phyloP scores from a whole-genome alignment of 2,329 filamentous ascomycete genomes.

The Fusarium sp. region DNA sequence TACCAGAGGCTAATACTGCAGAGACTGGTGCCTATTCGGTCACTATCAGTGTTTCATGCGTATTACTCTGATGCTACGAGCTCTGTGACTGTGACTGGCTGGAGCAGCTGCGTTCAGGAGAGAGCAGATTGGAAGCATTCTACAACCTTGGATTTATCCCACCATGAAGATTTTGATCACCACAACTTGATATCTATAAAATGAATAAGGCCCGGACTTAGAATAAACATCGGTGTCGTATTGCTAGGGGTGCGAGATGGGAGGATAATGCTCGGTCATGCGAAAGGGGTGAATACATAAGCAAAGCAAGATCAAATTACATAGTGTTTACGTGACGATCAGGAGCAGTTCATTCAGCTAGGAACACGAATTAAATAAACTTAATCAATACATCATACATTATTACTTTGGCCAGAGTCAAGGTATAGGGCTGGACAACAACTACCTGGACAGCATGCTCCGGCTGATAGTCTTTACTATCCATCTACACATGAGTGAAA shows the following conservation, averaged over 20 bases:
- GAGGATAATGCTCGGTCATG: background rate
- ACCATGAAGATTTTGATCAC: background rate
- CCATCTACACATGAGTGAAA: background rate
- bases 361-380: background rate
- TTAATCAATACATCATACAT: background rate
- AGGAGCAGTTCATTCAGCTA: background rate
- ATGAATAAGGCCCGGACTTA: background rate
- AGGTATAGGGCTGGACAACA: background rate
- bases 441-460: background rate
- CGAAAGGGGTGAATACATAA: background rate
- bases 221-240: background rate
- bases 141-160: background rate
- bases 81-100: too few species aligned
- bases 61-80: background rate
- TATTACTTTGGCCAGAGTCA: background rate
- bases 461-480: background rate
- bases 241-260: background rate
- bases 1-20: background rate
- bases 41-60: background rate
- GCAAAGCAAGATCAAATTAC: background rate
- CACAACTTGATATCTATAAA: background rate
- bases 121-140: background rate
- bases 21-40: background rate
- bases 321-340: background rate
- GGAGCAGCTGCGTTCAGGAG: too few species aligned